These are phyloP conservation scores for Stylonectria norvegica DNA, from an alignment of 2,329 filamentous ascomycete species.

Conservation along the genomic window DNA sequence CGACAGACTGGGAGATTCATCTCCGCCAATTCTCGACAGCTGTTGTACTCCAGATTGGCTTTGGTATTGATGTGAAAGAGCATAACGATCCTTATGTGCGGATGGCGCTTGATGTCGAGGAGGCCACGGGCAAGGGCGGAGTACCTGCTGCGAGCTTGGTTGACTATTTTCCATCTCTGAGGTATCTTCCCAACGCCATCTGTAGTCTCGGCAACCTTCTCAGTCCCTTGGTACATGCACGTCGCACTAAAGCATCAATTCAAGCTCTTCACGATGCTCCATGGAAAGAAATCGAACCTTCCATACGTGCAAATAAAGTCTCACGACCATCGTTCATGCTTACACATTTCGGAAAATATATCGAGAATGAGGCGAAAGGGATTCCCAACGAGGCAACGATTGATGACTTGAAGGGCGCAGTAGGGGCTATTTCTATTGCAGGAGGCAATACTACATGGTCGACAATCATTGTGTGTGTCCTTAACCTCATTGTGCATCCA, in stretches of 20 bases:
- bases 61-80: background rate
- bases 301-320: background rate
- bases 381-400: background rate
- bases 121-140: background rate
- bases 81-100: background rate
- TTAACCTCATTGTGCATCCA: constrained; percentile 42
- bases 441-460: constrained; percentile 14
- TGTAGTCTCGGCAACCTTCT: background rate
- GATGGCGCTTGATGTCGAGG: background rate
- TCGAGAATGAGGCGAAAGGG: background rate
- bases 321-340: background rate
- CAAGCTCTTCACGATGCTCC: background rate
- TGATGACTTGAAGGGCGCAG: constrained; percentile 10
- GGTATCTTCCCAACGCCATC: background rate
- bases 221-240: background rate
- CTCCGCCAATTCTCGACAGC: background rate
- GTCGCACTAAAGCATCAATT: background rate
- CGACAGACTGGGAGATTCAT: background rate
- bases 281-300: background rate
- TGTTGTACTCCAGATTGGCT: background rate
- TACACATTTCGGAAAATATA: background rate
- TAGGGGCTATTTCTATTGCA: constrained; percentile 9
- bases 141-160: background rate
- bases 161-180: background rate
- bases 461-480: constrained; percentile 38